phyloP scores from a whole-genome alignment of 352 stramenopile genomes.

The Thraustochytrium sp. region DNA sequence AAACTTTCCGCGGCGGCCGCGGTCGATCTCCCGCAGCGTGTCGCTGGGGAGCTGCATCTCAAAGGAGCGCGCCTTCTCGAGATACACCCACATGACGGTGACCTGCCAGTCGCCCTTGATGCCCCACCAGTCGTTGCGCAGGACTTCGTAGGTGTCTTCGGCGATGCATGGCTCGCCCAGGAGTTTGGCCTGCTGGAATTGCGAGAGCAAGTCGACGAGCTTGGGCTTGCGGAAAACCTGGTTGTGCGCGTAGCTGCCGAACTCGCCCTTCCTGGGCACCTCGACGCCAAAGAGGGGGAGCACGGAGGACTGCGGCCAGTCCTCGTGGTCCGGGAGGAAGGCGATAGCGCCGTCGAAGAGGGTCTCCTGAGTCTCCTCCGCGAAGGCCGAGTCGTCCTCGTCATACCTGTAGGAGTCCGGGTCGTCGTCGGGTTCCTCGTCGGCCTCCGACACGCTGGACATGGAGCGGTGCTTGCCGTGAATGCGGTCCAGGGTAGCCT shows the following conservation, averaged over 20 bases:
- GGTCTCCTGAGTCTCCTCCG: background rate
- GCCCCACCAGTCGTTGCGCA: conserved; percentile 36
- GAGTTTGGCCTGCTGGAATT: conserved; percentile 14
- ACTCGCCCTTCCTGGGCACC: conserved; percentile 38
- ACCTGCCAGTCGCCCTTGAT: conserved; percentile 30
- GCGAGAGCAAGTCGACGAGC: conserved; percentile 4
- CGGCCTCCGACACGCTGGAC: background rate
- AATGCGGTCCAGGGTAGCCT: background rate
- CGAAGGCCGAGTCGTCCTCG: background rate
- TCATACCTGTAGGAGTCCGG: background rate
- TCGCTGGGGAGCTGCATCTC: conserved; percentile 38
- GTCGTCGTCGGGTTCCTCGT: background rate
- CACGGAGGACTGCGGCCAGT: conserved; percentile 22
- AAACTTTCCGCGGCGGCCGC: conserved; percentile 9
- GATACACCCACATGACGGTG: conserved; percentile 26
- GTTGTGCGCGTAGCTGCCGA: conserved; percentile 9
- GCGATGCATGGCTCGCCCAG: background rate
- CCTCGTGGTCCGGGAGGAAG: conserved; percentile 21
- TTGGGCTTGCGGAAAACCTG: conserved; percentile 41
- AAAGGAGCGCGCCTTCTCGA: conserved; percentile 26
- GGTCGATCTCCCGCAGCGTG: conserved; percentile 5
- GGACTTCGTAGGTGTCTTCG: conserved; percentile 6
- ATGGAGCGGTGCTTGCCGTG: background rate
- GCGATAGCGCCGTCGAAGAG: background rate
- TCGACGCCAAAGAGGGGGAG: conserved; percentile 39